Conservation (phyloP, 345 rosid genomes). For the Lepidium didymum region DNA sequence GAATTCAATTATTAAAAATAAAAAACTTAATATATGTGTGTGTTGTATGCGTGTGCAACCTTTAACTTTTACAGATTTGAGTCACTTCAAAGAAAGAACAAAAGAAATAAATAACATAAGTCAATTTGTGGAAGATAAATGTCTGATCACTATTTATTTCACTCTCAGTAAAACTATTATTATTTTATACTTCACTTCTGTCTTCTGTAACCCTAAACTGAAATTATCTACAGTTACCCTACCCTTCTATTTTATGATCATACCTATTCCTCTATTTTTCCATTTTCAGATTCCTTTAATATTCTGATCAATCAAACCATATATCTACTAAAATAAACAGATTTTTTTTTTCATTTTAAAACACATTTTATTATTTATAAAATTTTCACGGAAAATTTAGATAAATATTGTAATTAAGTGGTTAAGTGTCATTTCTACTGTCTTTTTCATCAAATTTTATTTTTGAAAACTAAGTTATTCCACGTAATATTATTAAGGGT, state of each 20-base stretch:
- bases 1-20: no score
- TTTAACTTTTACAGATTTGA: constrained; percentile 27
- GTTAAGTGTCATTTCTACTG: no score
- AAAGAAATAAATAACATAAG: constrained; percentile 24
- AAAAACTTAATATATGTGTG: no score
- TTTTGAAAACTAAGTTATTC: no score
- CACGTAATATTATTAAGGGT: no score
- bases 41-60: neutral
- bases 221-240: constrained; percentile 15
- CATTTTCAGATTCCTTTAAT: constrained; percentile 13
- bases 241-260: constrained; percentile 14
- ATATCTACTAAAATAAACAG: no score
- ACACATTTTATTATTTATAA: no score
- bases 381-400: no score
- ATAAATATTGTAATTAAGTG: no score
- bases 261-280: constrained; percentile 11
- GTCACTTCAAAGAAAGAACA: constrained; percentile 17
- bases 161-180: constrained; percentile 17
- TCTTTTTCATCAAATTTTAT: no score
- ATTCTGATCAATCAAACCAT: neutral
- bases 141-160: constrained; percentile 34
- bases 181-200: constrained; percentile 13
- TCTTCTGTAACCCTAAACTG: constrained; percentile 14
- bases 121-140: constrained; percentile 27
- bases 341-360: no score